A percentile compares a stretch with the other conserved stretches of the same genome.
These are phyloP conservation scores for Penicillium maclennaniae DNA, from an alignment of 495 filamentous ascomycete species.

Conservation along the genomic window DNA sequence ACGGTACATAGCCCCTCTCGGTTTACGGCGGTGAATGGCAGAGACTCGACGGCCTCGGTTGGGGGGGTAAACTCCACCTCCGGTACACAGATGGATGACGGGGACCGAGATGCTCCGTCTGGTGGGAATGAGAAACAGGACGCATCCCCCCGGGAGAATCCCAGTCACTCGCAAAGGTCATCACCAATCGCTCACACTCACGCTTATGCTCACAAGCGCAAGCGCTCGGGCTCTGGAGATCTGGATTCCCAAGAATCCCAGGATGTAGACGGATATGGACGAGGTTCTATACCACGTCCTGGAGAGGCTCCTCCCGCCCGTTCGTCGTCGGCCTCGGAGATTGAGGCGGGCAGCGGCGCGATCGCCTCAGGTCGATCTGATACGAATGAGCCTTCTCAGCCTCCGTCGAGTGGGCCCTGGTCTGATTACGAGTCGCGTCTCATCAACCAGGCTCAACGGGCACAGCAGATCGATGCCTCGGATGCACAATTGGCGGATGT, in stretches of 20 bases:
- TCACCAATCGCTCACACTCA: slow-evolving; percentile 23
- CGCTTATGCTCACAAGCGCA: slow-evolving; percentile 30
- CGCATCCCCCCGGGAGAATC: neutral
- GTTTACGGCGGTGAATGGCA: slow-evolving; percentile 54
- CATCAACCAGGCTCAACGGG: slow-evolving; percentile 41
- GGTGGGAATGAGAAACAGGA: neutral
- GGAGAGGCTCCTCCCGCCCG: slow-evolving; percentile 7
- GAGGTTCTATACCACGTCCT: slow-evolving; percentile 1
- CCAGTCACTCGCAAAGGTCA: slow-evolving; percentile 21
- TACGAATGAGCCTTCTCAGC: slow-evolving; percentile 28
- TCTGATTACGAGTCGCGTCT: slow-evolving; percentile 42
- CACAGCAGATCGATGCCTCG: slow-evolving; percentile 47
- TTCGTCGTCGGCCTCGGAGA: slow-evolving; percentile 20
- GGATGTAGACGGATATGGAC: neutral
- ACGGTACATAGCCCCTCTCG: slow-evolving; percentile 47
- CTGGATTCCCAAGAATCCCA: slow-evolving; percentile 13
- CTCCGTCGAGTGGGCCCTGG: slow-evolving; percentile 35
- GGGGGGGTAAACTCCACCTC: slow-evolving; percentile 4
- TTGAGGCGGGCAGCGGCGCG: slow-evolving; percentile 27
- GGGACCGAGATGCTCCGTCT: neutral
- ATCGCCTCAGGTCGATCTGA: slow-evolving; percentile 29
- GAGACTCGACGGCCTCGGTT: slow-evolving; percentile 22
- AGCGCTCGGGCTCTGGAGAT: slow-evolving; percentile 39
- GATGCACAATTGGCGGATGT: slow-evolving; percentile 49
- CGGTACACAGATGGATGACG: neutral